Evolutionary conservation across 768 basidiomycete genomes (phyloP).

Genomic region (Gelatoporia subvermispora): DNA sequence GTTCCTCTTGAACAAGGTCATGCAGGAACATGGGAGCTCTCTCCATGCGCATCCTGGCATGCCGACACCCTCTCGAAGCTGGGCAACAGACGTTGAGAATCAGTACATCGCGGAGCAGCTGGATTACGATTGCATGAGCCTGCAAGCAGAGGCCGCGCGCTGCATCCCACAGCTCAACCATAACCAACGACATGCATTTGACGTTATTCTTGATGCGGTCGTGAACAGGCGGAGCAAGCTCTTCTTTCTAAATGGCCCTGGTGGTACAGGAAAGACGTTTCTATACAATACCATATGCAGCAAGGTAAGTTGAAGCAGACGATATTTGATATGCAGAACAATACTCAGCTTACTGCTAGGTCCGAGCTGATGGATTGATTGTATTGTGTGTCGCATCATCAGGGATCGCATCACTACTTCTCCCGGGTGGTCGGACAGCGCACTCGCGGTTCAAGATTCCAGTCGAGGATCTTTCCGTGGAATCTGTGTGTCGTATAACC

Average conservation of each 20-base stretch:
- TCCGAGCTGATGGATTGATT: constrained; percentile 26
- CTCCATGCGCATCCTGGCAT: constrained; percentile 26
- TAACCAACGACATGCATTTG: constrained; percentile 14
- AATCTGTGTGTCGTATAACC: constrained; percentile 28
- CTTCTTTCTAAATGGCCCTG: constrained; percentile 41
- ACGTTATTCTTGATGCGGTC: constrained; percentile 14
- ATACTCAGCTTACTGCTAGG: too few relatives aligned
- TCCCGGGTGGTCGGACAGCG: constrained; percentile 40
- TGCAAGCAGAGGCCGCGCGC: neutral
- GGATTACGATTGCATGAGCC: constrained; percentile 18
- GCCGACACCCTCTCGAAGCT: constrained; percentile 25
- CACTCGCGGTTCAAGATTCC: constrained; percentile 48
- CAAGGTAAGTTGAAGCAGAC: too few relatives aligned
- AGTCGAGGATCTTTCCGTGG: constrained; percentile 28
- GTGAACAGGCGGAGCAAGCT: constrained; percentile 7
- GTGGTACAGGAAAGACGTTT: constrained; percentile 44
- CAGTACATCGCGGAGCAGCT: constrained; percentile 29
- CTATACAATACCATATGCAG: constrained; percentile 34
- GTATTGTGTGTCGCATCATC: constrained; percentile 47
- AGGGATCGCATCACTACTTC: constrained; percentile 42
- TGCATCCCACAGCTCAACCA: constrained; percentile 9
- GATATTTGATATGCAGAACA: too few relatives aligned
- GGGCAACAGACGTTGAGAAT: constrained; percentile 22
- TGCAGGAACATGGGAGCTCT: constrained; percentile 17
- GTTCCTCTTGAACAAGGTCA: constrained; percentile 29